Evolutionary conservation across 2,329 filamentous ascomycete genomes (phyloP), one percentile per base, ranked within the genome.

Genomic region (Emergomyces pasteurianus): DNA sequence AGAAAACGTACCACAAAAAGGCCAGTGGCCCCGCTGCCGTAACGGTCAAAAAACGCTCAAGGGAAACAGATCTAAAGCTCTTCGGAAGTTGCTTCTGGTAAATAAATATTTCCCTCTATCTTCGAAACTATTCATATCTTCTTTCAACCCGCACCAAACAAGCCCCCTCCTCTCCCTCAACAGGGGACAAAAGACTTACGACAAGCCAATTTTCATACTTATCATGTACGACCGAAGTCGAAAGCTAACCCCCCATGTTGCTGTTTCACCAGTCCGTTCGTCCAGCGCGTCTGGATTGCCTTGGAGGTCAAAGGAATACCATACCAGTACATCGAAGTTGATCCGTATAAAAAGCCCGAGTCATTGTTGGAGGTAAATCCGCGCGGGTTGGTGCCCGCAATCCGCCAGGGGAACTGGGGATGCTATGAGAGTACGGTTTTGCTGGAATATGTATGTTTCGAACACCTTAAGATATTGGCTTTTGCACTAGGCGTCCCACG

Each of bases 221-320:
- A 12, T 23, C 21, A 23, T 47, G n/a, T 23, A 53, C 4, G 16
- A 36, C 58, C 61, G 67, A 54, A 64, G 50, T 58, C 42, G 42
- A 42, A 55, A 56, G 2, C 12, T 57, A 43, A 56, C 40, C 12
- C 23, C 6, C 53, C 63, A 68, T 40, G 68, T 66, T 62, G 49
- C 46, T 50, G n/a, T 31, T 55, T 40, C 58, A 58, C 8, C 52
- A 89, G 87, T 69, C 90, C 90, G 31, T 94, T 92, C 70, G 90
- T 90, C 1, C 90, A 95, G 71, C 84, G 90, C 21, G 88, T 94
- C 31, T 95, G 90, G 90, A 94, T 95, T 65, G 88, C 90, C 0
- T 80, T 95, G 42, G 90, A 95, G 72, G 79, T 86, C 67, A 94
- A 94, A 71, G 81, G 83, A 21, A 80, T 94, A 9, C 77, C 83